Evolutionary conservation across 495 filamentous ascomycete genomes (phyloP).

Genomic region (Trypethelium eluteriae): DNA sequence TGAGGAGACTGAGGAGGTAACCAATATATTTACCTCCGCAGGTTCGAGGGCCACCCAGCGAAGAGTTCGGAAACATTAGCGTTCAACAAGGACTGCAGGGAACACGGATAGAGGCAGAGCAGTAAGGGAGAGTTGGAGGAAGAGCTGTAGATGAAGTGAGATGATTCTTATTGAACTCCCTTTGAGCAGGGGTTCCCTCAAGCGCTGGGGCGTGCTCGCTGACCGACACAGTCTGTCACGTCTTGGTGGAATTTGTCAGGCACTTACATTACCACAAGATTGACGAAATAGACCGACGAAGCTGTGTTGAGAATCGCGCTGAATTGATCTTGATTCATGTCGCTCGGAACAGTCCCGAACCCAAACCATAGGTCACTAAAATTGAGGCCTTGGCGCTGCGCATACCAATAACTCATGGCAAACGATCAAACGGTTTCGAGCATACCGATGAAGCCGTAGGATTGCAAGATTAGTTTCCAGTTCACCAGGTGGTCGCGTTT

Average conservation of each 20-base stretch:
- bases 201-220: no score
- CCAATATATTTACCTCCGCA: no score
- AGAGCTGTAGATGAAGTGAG: no score
- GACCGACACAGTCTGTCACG: no score
- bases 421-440: conserved; percentile 53
- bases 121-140: no score
- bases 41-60: no score
- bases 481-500: conserved; percentile 58
- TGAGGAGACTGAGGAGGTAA: no score
- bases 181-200: no score
- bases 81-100: no score
- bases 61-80: no score
- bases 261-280: conserved; percentile 56
- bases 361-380: conserved; percentile 53
- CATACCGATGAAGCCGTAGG: conserved; percentile 57
- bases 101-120: no score
- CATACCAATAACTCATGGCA: conserved; percentile 60
- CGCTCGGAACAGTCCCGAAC: conserved; percentile 46
- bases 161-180: no score
- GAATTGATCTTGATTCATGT: conserved; percentile 43
- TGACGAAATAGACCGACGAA: conserved; percentile 64
- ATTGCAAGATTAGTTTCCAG: conserved; percentile 54
- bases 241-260: neutral
- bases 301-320: conserved; percentile 47
- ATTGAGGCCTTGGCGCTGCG: conserved; percentile 49